A percentile compares a stretch with the other conserved stretches of the same genome.
phyloP scores from a whole-genome alignment of 1,284 basidiomycete species.

The Ustilago lituana region DNA sequence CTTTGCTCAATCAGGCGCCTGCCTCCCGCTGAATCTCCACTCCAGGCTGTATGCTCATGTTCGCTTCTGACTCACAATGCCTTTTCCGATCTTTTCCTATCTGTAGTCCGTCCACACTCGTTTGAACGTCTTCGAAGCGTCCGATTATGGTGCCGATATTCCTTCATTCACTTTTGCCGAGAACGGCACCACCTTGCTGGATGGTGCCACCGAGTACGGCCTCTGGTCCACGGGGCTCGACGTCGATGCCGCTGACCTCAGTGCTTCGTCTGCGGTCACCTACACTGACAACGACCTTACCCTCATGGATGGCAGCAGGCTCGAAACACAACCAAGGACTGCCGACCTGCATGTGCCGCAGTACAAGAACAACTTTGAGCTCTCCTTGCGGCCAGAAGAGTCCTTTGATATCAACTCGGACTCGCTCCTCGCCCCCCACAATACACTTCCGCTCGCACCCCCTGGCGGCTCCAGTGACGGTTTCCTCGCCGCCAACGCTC shows the following conservation, averaged over 20 bases:
- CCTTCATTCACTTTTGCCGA: slow-evolving; percentile 33
- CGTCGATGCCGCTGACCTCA: slow-evolving; percentile 18
- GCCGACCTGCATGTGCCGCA: slow-evolving; percentile 12
- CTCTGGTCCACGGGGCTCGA: slow-evolving; percentile 31
- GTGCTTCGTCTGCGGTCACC: slow-evolving; percentile 19
- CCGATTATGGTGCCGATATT: slow-evolving; percentile 25
- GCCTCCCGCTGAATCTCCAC: background rate
- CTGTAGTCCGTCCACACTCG: slow-evolving; percentile 60
- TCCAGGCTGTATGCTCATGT: background rate
- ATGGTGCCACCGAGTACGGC: slow-evolving; percentile 23
- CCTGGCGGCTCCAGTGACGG: slow-evolving; percentile 3
- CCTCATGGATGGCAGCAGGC: slow-evolving; percentile 13
- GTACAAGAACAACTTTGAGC: slow-evolving; percentile 19
- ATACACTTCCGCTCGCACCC: background rate
- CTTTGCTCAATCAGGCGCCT: too few relatives aligned
- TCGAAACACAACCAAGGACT: slow-evolving; percentile 32
- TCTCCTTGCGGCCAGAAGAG: slow-evolving; percentile 13
- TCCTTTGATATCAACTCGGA: slow-evolving; percentile 20
- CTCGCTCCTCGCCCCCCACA: slow-evolving; percentile 10
- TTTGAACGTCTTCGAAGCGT: slow-evolving; percentile 58
- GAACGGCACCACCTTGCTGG: slow-evolving; percentile 32
- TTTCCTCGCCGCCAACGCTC: slow-evolving; percentile 1
- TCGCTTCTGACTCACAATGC: too few relatives aligned
- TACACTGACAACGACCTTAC: slow-evolving; percentile 24
- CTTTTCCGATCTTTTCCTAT: background rate